Percentiles rank a stretch among this genome's conserved stretches.
phyloP scores from a whole-genome alignment of 179 eudicot species.

The Beta corolliflora region DNA sequence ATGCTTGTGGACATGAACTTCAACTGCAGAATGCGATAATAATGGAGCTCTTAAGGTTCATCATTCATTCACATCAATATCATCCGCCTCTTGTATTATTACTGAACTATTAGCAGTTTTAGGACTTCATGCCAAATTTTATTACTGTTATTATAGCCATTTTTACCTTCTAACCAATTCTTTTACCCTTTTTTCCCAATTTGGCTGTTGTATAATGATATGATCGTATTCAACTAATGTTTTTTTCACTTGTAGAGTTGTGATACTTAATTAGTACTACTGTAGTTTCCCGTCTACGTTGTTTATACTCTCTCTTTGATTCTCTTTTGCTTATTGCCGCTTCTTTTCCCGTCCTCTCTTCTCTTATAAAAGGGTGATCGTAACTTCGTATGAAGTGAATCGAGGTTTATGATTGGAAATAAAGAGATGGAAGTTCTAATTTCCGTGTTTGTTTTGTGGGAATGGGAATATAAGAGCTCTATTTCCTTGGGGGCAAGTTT shows the following conservation, averaged over 20 bases:
- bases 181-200: conserved; percentile 3
- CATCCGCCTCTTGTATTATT: conserved; percentile 24
- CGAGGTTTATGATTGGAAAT: no score
- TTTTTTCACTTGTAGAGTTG: conserved; percentile 8
- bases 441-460: no score
- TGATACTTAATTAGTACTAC: not conserved
- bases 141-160: conserved; percentile 10
- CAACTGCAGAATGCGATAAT: conserved; percentile 11
- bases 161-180: conserved; percentile 27
- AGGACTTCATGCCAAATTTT: not conserved
- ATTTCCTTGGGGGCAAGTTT: no score
- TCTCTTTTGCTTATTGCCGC: not conserved
- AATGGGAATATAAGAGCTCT: no score
- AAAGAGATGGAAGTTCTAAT: no score
- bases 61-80: conserved; percentile 14
- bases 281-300: not conserved
- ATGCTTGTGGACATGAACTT: conserved; percentile 15
- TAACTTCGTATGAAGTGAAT: no score
- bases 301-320: no score
- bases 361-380: no score
- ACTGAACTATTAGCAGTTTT: conserved; percentile 10
- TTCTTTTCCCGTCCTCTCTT: no score
- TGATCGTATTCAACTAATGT: not conserved
- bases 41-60: conserved; percentile 20
- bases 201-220: conserved; percentile 17